A percentile compares a stretch with the other conserved stretches of the same genome.
Conservation (phyloP, 441 rosid species). For the Flueggea neowawraea region DNA sequence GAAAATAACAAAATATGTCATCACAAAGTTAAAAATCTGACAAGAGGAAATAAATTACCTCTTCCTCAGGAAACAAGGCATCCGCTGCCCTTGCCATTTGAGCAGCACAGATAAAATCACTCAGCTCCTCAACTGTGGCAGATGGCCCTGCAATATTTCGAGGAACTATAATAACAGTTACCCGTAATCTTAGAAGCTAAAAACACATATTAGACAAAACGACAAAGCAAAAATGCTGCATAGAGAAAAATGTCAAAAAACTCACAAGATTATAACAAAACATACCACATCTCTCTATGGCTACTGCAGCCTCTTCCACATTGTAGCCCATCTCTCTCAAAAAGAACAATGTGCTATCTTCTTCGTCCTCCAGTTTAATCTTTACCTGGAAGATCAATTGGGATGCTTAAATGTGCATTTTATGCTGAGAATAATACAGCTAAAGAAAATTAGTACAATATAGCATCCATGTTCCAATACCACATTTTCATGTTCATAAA, state of each 20-base stretch:
- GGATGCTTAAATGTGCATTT: neutral
- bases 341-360: constrained; percentile 29
- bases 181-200: neutral
- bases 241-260: constrained; percentile 4
- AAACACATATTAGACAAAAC: no score
- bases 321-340: constrained; percentile 74
- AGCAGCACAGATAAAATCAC: constrained; percentile 84
- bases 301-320: constrained; percentile 59
- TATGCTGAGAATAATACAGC: neutral
- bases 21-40: neutral
- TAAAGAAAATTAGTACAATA: no score
- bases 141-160: constrained; percentile 50
- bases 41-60: constrained; percentile 32
- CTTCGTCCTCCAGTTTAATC: constrained; percentile 26
- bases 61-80: constrained; percentile 48
- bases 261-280: constrained; percentile 2
- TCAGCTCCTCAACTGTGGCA: constrained; percentile 53
- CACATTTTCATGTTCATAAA: no score
- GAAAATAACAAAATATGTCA: no score
- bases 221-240: no score
- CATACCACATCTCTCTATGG: constrained; percentile 88
- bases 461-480: no score
- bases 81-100: constrained; percentile 59
- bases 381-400: constrained; percentile 28
- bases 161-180: neutral